Evolutionary conservation across 2,329 filamentous ascomycete genomes (phyloP).

Genomic region (Hypoxylon sp.): DNA sequence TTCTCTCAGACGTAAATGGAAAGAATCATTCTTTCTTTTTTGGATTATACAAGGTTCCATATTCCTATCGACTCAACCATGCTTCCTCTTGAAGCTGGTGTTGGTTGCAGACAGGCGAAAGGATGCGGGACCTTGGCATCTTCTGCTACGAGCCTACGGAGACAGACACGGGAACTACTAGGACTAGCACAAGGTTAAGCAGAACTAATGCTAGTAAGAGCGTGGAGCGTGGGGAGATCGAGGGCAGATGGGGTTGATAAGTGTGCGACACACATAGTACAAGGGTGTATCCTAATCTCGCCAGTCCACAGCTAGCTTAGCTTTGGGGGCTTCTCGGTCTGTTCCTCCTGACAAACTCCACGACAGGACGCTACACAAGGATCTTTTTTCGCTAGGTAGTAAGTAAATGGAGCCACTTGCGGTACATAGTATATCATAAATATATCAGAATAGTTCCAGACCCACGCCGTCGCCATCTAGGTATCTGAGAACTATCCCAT

Average conservation of each 20-base stretch:
- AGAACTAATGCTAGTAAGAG: conserved; percentile 25
- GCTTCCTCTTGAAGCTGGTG: conserved; percentile 6
- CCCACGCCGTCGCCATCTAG: background rate
- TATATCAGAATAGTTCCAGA: background rate
- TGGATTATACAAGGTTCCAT: background rate
- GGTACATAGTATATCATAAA: background rate
- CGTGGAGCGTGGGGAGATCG: conserved; percentile 4
- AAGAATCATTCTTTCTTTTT: conserved; percentile 6
- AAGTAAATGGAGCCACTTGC: background rate
- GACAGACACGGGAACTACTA: conserved; percentile 31
- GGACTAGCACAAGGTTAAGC: conserved; percentile 1
- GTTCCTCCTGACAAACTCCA: background rate
- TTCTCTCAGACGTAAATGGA: background rate
- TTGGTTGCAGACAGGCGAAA: conserved; percentile 8
- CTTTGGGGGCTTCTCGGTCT: background rate
- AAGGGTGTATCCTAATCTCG: background rate
- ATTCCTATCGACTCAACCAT: conserved; percentile 4
- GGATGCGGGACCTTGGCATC: conserved; percentile 34
- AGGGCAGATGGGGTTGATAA: background rate
- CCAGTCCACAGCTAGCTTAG: background rate
- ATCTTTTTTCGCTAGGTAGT: conserved; percentile 3
- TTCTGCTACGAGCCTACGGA: conserved; percentile 6
- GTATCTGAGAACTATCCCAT: background rate
- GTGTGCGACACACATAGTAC: background rate
- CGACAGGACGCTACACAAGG: background rate